Evolutionary conservation across 495 filamentous ascomycete genomes (phyloP).

Genomic region (Penicillium chermesinum): DNA sequence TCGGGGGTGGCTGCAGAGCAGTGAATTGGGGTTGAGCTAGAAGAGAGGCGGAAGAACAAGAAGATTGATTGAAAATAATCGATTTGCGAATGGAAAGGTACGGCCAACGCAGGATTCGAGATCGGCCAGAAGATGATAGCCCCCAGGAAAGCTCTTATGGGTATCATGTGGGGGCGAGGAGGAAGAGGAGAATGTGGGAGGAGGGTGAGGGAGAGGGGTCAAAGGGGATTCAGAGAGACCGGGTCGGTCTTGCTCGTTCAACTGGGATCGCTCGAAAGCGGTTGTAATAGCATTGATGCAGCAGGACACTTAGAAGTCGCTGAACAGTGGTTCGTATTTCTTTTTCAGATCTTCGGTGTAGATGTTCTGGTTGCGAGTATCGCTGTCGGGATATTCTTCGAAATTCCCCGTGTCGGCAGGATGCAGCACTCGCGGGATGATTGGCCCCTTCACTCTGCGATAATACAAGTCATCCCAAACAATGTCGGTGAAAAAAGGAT

Average conservation of each 20-base stretch:
- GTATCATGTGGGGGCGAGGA: neutral
- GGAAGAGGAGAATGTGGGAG: neutral
- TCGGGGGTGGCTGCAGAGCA: neutral
- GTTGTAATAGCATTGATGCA: too few relatives aligned
- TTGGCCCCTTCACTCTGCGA: conserved; percentile 67
- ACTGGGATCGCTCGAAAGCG: neutral
- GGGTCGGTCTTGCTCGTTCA: neutral
- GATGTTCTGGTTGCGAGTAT: conserved; percentile 45
- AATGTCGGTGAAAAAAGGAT: conserved; percentile 80
- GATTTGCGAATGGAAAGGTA: neutral
- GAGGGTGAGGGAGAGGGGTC: too few relatives aligned
- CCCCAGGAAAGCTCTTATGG: neutral
- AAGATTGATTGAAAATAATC: neutral
- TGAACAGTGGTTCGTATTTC: conserved; percentile 75
- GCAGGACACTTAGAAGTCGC: conserved; percentile 71
- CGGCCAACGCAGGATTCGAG: too few relatives aligned
- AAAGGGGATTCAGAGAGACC: too few relatives aligned
- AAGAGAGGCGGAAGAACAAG: neutral
- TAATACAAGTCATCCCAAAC: conserved; percentile 82
- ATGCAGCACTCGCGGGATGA: conserved; percentile 74
- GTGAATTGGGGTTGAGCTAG: neutral
- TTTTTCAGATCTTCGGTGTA: conserved; percentile 70
- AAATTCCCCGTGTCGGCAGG: conserved; percentile 87
- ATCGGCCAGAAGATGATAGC: neutral
- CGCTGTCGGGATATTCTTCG: conserved; percentile 70